phyloP scores from a whole-genome alignment of 441 rosid species.

The Gossypium lobatum region DNA sequence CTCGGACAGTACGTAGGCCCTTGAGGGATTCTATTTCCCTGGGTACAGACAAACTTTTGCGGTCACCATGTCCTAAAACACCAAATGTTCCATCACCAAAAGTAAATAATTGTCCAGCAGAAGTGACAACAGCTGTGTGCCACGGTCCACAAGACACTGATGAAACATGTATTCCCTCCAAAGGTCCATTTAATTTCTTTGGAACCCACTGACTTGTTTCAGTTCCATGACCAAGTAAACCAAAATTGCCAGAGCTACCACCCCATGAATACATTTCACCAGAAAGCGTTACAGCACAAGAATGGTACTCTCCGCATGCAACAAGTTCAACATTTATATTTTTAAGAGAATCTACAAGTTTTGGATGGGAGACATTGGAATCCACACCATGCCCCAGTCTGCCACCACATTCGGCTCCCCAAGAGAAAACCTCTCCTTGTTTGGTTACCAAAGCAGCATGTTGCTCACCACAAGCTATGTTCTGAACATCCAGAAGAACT shows the following conservation, averaged over 20 bases:
- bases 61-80: constrained; percentile 49
- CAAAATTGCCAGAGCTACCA: constrained; percentile 37
- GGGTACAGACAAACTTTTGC: constrained; percentile 35
- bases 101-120: constrained; percentile 51
- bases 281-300: constrained; percentile 53
- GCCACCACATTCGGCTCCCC: constrained; percentile 53
- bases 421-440: constrained; percentile 52
- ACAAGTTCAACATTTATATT: constrained; percentile 44
- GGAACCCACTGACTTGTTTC: constrained; percentile 47
- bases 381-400: constrained; percentile 58
- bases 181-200: constrained; percentile 42
- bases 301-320: constrained; percentile 53
- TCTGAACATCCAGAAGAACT: constrained; percentile 51
- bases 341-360: constrained; percentile 44
- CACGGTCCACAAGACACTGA: constrained; percentile 61
- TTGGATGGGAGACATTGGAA: constrained; percentile 49
- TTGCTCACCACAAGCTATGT: constrained; percentile 49
- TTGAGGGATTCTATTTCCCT: constrained; percentile 56
- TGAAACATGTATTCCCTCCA: constrained; percentile 53
- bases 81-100: constrained; percentile 60
- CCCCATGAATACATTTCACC: constrained; percentile 61
- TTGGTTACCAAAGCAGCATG: constrained; percentile 52
- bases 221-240: constrained; percentile 47
- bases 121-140: constrained; percentile 61
- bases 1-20: constrained; percentile 54